phyloP scores from a whole-genome alignment of 768 basidiomycete genomes.

The Lactifluus hygrophoroides region DNA sequence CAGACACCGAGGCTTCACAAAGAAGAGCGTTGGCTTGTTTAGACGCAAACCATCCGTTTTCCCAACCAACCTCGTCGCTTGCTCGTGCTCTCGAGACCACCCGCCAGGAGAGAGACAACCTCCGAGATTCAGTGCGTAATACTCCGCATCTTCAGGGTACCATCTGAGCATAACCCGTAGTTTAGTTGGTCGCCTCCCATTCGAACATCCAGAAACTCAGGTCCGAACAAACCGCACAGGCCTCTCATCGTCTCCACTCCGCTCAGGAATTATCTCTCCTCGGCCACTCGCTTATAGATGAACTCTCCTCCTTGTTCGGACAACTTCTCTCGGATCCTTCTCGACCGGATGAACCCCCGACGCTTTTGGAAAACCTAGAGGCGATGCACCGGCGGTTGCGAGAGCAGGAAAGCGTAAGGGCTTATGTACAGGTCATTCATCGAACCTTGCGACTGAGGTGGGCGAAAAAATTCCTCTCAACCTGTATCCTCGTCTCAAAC shows the following conservation, averaged over 20 bases:
- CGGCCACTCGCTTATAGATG: conserved; percentile 70
- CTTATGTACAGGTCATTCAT: conserved; percentile 69
- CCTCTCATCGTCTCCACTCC: conserved; percentile 44
- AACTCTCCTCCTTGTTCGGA: conserved; percentile 56
- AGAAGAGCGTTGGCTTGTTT: conserved; percentile 32
- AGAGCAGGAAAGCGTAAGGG: conserved; percentile 66
- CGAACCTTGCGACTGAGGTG: conserved; percentile 67
- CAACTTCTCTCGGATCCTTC: conserved; percentile 53
- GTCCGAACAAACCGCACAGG: conserved; percentile 37
- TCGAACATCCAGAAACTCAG: conserved; percentile 40
- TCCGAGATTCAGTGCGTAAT: conserved; percentile 26
- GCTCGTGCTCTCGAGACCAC: conserved; percentile 41
- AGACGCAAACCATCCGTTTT: conserved; percentile 38
- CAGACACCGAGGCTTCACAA: conserved; percentile 32
- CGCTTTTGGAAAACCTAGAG: conserved; percentile 77
- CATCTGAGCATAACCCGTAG: conserved; percentile 37
- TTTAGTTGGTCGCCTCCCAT: conserved; percentile 51
- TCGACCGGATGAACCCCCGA: conserved; percentile 42
- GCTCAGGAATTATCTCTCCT: conserved; percentile 71
- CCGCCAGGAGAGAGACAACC: conserved; percentile 24
- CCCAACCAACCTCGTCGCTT: conserved; percentile 32
- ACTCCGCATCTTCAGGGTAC: conserved; percentile 6
- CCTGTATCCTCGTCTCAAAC: not conserved
- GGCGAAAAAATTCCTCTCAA: not conserved
- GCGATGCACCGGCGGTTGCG: conserved; percentile 66